Conservation (phyloP, 768 basidiomycete species). For the Mycena albidolilacea region DNA sequence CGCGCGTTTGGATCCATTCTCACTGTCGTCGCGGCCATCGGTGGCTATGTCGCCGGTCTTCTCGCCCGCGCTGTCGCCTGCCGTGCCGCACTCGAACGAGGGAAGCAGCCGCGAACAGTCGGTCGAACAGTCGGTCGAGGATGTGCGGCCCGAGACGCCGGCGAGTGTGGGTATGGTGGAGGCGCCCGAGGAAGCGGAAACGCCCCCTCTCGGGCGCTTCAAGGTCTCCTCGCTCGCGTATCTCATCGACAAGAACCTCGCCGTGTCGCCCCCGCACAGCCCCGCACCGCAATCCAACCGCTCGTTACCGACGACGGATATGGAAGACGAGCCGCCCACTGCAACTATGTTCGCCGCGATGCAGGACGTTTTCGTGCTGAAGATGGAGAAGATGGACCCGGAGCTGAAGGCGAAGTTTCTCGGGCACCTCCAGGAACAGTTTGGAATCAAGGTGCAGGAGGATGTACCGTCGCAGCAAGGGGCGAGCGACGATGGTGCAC, state of each 20-base stretch:
- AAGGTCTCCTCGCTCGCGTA: slow-evolving; percentile 36
- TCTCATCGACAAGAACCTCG: slow-evolving; percentile 37
- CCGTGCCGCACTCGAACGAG: slow-evolving; percentile 21
- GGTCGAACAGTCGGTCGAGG: slow-evolving; percentile 31
- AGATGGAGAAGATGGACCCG: slow-evolving; percentile 36
- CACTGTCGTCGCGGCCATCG: slow-evolving; percentile 23
- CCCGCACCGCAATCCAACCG: slow-evolving; percentile 5
- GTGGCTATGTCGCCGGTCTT: slow-evolving; percentile 32
- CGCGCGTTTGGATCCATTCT: slow-evolving; percentile 19
- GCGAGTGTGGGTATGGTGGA: neutral
- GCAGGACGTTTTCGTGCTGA: slow-evolving; percentile 38
- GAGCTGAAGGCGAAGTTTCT: slow-evolving; percentile 30
- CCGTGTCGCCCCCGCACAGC: slow-evolving; percentile 34
- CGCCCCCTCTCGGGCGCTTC: slow-evolving; percentile 38
- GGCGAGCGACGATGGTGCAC: neutral
- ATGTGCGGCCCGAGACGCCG: slow-evolving; percentile 12
- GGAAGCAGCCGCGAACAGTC: slow-evolving; percentile 32
- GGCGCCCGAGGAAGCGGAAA: slow-evolving; percentile 16
- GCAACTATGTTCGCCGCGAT: slow-evolving; percentile 37
- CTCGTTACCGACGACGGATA: slow-evolving; percentile 15
- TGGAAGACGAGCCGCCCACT: slow-evolving; percentile 25
- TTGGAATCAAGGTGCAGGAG: slow-evolving; percentile 28
- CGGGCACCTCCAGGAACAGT: slow-evolving; percentile 34
- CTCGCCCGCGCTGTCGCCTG: slow-evolving; percentile 32
- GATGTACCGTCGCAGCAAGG: neutral